Evolutionary conservation across 1,284 basidiomycete species (phyloP).

Genomic region (Lignosus rhinocerotis): DNA sequence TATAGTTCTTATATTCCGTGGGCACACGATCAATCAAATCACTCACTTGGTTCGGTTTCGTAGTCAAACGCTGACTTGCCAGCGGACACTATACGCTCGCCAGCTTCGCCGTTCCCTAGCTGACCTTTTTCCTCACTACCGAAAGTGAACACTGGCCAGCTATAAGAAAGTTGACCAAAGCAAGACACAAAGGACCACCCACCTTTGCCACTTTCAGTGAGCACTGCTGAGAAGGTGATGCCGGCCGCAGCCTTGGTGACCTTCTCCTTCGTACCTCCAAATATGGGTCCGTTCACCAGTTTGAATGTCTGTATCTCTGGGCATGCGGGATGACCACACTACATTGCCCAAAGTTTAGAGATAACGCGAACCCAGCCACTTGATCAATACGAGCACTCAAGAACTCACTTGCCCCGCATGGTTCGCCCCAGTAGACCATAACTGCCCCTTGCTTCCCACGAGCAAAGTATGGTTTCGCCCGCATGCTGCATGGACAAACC

Average conservation of each 20-base stretch:
- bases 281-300: slow-evolving; percentile 54
- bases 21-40: slow-evolving; percentile 6
- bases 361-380: background rate
- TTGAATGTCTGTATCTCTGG: slow-evolving; percentile 70
- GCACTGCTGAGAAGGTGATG: slow-evolving; percentile 79
- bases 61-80: slow-evolving; percentile 84
- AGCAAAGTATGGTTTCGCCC: slow-evolving; percentile 84
- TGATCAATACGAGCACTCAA: background rate
- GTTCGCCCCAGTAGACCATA: slow-evolving; percentile 87
- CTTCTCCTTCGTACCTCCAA: slow-evolving; percentile 59
- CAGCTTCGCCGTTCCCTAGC: slow-evolving; percentile 87
- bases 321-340: slow-evolving; percentile 74
- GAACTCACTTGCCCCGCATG: slow-evolving; percentile 73
- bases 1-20: slow-evolving; percentile 9
- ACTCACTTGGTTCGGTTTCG: slow-evolving; percentile 72
- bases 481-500: slow-evolving; percentile 80
- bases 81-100: slow-evolving; percentile 83
- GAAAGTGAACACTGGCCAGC: slow-evolving; percentile 72
- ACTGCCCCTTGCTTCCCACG: slow-evolving; percentile 77
- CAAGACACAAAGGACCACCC: slow-evolving; percentile 16
- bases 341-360: background rate
- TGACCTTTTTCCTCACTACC: slow-evolving; percentile 94
- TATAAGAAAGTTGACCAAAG: background rate
- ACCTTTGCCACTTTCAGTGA: slow-evolving; percentile 81
- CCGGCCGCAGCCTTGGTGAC: slow-evolving; percentile 80